Evolutionary conservation across 257 asterid species (phyloP).

Genomic region (Verbascum thapsus): DNA sequence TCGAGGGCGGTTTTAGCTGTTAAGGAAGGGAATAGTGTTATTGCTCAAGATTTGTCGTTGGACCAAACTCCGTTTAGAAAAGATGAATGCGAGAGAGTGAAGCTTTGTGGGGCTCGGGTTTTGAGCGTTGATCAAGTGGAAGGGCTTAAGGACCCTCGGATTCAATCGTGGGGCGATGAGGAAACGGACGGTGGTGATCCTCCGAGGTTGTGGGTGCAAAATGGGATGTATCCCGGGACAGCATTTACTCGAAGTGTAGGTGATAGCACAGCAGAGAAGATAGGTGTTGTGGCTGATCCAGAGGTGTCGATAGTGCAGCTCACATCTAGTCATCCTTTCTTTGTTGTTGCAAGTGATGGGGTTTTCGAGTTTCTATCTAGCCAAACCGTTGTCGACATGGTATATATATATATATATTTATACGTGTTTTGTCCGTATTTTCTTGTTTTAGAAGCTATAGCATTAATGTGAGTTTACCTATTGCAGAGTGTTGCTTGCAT

Average conservation of each 20-base stretch:
- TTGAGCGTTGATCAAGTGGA: conserved; percentile 93
- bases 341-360: conserved; percentile 90
- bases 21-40: conserved; percentile 63
- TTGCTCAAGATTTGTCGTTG: conserved; percentile 74
- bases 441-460: too few relatives aligned
- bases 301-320: conserved; percentile 73
- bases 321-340: conserved; percentile 62
- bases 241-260: conserved; percentile 95
- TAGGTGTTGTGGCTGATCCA: conserved; percentile 83
- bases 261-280: conserved; percentile 81
- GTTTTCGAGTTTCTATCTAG: conserved; percentile 85
- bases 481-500: too few relatives aligned
- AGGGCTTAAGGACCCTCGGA: conserved; percentile 83
- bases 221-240: conserved; percentile 93
- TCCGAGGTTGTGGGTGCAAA: conserved; percentile 91
- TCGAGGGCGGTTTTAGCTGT: conserved; percentile 86
- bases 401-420: too few relatives aligned
- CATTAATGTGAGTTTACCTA: too few relatives aligned
- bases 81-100: conserved; percentile 90
- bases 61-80: conserved; percentile 94
- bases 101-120: conserved; percentile 90
- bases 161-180: conserved; percentile 94
- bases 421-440: too few relatives aligned
- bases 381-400: conserved; percentile 92
- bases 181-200: conserved; percentile 95